These are phyloP conservation scores for Mrakia hoshinonis DNA, from an alignment of 768 basidiomycete species.

Conservation along the genomic window DNA sequence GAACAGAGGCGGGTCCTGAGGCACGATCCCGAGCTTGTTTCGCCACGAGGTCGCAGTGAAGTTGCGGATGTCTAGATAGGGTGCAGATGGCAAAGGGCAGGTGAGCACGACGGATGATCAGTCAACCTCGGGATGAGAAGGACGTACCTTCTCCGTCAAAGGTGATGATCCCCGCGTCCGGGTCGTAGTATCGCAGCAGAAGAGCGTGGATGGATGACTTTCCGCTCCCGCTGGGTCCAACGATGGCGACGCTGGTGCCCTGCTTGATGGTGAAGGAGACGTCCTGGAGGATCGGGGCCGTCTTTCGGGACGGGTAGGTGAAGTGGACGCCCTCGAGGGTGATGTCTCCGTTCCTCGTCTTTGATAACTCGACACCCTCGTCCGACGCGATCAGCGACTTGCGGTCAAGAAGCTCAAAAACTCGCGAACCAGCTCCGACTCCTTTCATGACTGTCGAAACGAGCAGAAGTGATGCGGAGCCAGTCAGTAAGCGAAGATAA, in stretches of 20 bases:
- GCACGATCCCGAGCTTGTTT: constrained; percentile 24
- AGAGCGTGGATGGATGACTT: constrained; percentile 27
- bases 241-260: constrained; percentile 28
- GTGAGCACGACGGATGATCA: not conserved
- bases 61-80: constrained; percentile 13
- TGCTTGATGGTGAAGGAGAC: constrained; percentile 20
- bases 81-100: not conserved
- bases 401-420: constrained; percentile 29
- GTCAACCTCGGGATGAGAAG: not conserved
- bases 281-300: constrained; percentile 8
- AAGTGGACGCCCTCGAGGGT: constrained; percentile 20
- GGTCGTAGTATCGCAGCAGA: constrained; percentile 29
- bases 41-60: constrained; percentile 28
- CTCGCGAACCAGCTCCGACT: constrained; percentile 26
- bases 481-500: not conserved
- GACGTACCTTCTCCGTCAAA: constrained; percentile 23
- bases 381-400: constrained; percentile 9
- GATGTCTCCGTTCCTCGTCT: constrained; percentile 23
- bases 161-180: constrained; percentile 14
- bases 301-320: constrained; percentile 24
- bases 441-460: constrained; percentile 20
- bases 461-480: not conserved
- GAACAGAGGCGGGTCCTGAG: constrained; percentile 28
- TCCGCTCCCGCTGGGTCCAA: constrained; percentile 25
- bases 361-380: not conserved